phyloP scores from a whole-genome alignment of 257 asterid species.

The Solanum paucissectum region DNA sequence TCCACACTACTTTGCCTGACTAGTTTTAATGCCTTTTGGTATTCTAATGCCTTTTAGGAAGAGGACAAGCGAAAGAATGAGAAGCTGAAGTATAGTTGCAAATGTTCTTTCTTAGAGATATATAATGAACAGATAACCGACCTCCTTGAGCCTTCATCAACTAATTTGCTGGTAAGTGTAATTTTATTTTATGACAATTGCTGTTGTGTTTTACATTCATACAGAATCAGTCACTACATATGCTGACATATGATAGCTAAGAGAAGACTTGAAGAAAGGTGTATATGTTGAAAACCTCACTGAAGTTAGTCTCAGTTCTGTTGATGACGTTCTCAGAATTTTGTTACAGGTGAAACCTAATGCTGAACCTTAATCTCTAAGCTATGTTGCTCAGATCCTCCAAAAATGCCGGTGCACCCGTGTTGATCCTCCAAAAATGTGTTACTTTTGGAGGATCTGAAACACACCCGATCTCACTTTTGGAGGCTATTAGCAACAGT shows the following conservation, averaged over 20 bases:
- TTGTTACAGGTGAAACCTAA: slow-evolving; percentile 56
- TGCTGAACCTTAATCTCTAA: slow-evolving; percentile 9
- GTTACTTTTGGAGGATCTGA: neutral
- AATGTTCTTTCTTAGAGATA: slow-evolving; percentile 83
- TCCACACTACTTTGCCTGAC: neutral
- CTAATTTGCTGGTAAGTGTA: slow-evolving; percentile 56
- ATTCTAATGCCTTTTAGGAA: slow-evolving; percentile 36
- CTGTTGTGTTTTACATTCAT: neutral
- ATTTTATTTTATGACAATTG: slow-evolving; percentile 2
- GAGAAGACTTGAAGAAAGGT: slow-evolving; percentile 82
- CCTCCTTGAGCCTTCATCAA: slow-evolving; percentile 83
- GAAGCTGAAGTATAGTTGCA: slow-evolving; percentile 69
- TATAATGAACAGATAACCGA: slow-evolving; percentile 88
- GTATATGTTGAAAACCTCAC: slow-evolving; percentile 82
- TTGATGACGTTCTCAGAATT: slow-evolving; percentile 53
- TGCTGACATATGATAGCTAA: slow-evolving; percentile 35
- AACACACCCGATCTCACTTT: neutral
- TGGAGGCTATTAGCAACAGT: neutral
- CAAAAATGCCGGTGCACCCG: neutral
- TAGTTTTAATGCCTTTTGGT: slow-evolving; percentile 1
- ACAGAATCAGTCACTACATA: neutral
- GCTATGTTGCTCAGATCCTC: neutral
- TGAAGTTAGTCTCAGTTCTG: slow-evolving; percentile 51
- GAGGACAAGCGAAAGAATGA: slow-evolving; percentile 57
- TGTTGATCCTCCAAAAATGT: neutral